These are phyloP conservation scores for Sapria himalayana DNA, from an alignment of 345 rosid species.

Conservation along the genomic window DNA sequence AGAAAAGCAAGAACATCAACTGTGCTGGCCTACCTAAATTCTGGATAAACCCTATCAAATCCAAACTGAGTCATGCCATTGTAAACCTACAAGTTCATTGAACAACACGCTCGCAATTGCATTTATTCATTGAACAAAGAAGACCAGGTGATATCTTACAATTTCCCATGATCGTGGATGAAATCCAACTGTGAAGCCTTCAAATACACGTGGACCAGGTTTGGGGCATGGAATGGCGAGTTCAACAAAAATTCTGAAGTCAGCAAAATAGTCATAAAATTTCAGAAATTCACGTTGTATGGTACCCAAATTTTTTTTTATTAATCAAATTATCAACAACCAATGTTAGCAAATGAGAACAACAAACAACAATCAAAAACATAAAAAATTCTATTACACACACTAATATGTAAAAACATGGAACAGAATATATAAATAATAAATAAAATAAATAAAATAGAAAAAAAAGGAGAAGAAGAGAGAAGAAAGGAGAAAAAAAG, in stretches of 20 bases:
- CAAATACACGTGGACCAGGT: constrained; percentile 56
- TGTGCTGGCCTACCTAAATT: constrained; percentile 34
- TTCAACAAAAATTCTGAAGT: constrained; percentile 41
- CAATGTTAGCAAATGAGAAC: too few species aligned
- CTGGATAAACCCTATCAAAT: constrained; percentile 32
- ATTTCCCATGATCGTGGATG: constrained; percentile 92
- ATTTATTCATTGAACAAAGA: constrained; percentile 3
- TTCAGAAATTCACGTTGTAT: too few species aligned
- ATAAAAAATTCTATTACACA: too few species aligned
- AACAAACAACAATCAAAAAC: too few species aligned
- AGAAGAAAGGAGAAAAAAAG: too few species aligned
- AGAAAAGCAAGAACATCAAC: too few species aligned
- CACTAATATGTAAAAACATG: too few species aligned
- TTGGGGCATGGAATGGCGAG: constrained; percentile 76
- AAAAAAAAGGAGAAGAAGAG: too few species aligned
- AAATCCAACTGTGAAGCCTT: constrained; percentile 88
- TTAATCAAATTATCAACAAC: too few species aligned
- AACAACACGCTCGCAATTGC: constrained; percentile 1
- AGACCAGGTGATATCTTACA: constrained; percentile 23
- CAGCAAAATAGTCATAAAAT: constrained; percentile 4
- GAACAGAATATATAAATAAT: too few species aligned
- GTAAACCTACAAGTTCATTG: constrained; percentile 31
- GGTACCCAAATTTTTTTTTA: too few species aligned
- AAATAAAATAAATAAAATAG: too few species aligned
- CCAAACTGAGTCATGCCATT: constrained; percentile 86